These are phyloP conservation scores for Hysterangium stoloniferum DNA, from an alignment of 768 basidiomycete genomes.

Conservation along the genomic window DNA sequence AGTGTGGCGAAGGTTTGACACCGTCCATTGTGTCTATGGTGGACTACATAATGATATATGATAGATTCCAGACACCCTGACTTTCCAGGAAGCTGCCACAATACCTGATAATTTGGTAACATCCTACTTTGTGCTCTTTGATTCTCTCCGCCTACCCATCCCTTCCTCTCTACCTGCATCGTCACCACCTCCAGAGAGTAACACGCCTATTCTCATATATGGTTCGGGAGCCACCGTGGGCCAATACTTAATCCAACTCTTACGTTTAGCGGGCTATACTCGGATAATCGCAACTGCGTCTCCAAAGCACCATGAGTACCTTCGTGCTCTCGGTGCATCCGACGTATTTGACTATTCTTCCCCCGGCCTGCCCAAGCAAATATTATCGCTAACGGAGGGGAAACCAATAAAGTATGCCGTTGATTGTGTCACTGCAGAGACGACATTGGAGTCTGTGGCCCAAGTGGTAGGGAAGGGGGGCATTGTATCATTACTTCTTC, in stretches of 20 bases:
- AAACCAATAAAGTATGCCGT: slow-evolving; percentile 27
- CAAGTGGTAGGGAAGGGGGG: slow-evolving; percentile 31
- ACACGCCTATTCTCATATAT: slow-evolving; percentile 35
- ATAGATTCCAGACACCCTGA: slow-evolving; percentile 35
- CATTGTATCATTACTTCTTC: slow-evolving; percentile 36
- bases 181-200: slow-evolving; percentile 22
- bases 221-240: slow-evolving; percentile 37
- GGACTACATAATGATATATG: too few relatives aligned
- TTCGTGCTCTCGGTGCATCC: slow-evolving; percentile 34
- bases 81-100: slow-evolving; percentile 32
- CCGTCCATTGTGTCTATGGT: too few relatives aligned
- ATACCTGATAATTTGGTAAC: slow-evolving; percentile 37
- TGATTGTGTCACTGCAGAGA: slow-evolving; percentile 33
- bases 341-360: slow-evolving; percentile 35
- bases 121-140: slow-evolving; percentile 34
- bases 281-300: slow-evolving; percentile 38
- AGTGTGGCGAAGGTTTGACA: slow-evolving; percentile 31
- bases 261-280: slow-evolving; percentile 35
- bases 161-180: slow-evolving; percentile 30
- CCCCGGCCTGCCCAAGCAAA: slow-evolving; percentile 28
- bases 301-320: slow-evolving; percentile 29
- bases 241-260: slow-evolving; percentile 32
- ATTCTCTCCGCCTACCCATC: slow-evolving; percentile 25
- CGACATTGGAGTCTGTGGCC: slow-evolving; percentile 30
- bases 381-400: slow-evolving; percentile 27